These are phyloP conservation scores for Chrysopogon serrulatus DNA, from an alignment of 176 grass and related monocot species.

Conservation along the genomic window DNA sequence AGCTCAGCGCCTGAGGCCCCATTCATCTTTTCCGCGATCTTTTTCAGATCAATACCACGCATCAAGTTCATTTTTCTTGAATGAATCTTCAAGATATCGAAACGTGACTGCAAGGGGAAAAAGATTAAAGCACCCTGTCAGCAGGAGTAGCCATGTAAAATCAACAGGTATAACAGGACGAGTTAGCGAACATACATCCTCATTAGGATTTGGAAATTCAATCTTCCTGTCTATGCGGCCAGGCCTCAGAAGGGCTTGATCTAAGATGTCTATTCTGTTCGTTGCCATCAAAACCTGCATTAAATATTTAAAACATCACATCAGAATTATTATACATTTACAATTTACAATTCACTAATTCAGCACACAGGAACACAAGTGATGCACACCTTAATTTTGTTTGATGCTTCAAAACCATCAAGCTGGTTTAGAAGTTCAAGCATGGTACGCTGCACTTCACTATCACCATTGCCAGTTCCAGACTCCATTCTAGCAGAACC, in stretches of 20 bases:
- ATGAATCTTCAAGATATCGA: conserved; percentile 98
- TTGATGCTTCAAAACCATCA: conserved; percentile 99
- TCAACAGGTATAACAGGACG: neutral
- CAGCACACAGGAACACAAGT: neutral
- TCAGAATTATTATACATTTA: neutral
- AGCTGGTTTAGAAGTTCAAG: conserved; percentile 99
- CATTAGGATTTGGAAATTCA: conserved; percentile 98
- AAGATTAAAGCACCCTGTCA: conserved; percentile 26
- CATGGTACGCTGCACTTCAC: conserved; percentile 98
- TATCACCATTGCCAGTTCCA: conserved; percentile 91
- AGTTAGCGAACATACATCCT: conserved; percentile 54
- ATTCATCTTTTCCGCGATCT: conserved; percentile 98
- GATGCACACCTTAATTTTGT: conserved; percentile 84
- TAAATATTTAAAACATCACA: conserved; percentile 17
- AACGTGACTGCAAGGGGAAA: conserved; percentile 69
- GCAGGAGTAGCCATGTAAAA: neutral
- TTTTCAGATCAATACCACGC: conserved; percentile 98
- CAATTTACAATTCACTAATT: neutral
- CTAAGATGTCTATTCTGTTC: conserved; percentile 97
- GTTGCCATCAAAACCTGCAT: conserved; percentile 97
- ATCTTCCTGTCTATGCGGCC: conserved; percentile 99
- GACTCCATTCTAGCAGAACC: conserved; percentile 97
- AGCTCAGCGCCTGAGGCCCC: conserved; percentile 96
- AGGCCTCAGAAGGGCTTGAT: conserved; percentile 95
- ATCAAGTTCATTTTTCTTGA: conserved; percentile 99